Percentiles rank a stretch among this genome's conserved stretches.
Evolutionary conservation across 2,329 filamentous ascomycete genomes (phyloP).

Genomic region (Penicillium hordei): DNA sequence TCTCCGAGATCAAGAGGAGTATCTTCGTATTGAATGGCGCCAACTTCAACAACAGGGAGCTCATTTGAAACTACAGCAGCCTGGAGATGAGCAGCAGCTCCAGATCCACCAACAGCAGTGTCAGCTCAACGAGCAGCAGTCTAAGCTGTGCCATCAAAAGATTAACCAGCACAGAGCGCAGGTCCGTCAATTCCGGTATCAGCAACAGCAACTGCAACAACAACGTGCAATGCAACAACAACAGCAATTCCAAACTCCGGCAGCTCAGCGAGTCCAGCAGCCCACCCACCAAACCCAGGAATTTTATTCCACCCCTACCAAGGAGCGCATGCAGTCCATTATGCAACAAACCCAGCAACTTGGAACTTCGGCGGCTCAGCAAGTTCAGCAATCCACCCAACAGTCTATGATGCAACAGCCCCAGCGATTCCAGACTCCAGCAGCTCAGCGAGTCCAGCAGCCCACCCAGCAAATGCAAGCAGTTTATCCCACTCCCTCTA

Average conservation of each 20-base stretch:
- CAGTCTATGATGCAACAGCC: no score
- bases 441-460: no score
- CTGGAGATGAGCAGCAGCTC: neutral
- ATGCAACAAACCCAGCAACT: neutral
- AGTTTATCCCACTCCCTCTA: no score
- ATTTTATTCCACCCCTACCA: neutral
- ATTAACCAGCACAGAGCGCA: neutral
- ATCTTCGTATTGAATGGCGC: neutral
- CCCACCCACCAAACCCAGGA: neutral
- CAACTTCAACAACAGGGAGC: neutral
- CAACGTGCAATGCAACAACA: neutral
- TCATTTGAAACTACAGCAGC: neutral
- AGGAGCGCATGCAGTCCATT: neutral
- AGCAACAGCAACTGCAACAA: neutral
- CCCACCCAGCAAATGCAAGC: no score
- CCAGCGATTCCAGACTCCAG: no score
- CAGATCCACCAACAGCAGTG: neutral
- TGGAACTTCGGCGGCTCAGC: neutral
- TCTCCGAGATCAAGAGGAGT: neutral
- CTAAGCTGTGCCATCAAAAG: neutral
- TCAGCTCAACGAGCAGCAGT: neutral
- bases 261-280: neutral
- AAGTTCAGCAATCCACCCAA: neutral
- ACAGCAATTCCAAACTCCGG: neutral
- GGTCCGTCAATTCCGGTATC: neutral